Conservation (phyloP, 257 asterid species). For the Solanum etuberosum region DNA sequence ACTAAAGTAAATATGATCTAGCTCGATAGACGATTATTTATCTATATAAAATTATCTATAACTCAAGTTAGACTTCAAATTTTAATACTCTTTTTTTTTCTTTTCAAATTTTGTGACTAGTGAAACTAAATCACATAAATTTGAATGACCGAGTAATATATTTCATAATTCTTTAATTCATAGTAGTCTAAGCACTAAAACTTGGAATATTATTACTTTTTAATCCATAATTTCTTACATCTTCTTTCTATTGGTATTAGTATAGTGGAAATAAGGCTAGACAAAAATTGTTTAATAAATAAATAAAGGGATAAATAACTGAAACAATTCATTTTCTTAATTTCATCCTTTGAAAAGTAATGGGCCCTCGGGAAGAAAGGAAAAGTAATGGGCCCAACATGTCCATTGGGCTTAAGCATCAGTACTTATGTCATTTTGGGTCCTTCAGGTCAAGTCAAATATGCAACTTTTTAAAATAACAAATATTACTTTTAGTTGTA, state of each 20-base stretch:
- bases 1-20: not conserved
- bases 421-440: not conserved
- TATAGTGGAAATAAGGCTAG: not conserved
- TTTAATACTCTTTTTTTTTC: not conserved
- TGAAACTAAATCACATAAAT: not conserved
- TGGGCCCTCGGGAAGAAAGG: not conserved
- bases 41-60: not conserved
- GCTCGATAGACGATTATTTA: not conserved
- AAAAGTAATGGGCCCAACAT: not conserved
- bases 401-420: not conserved
- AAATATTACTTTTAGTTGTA: not conserved
- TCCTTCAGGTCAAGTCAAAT: not conserved
- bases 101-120: not conserved
- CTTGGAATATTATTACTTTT: not conserved
- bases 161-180: not conserved
- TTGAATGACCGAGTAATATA: rapidly evolving
- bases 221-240: not conserved
- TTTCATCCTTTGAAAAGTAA: not conserved
- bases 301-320: not conserved
- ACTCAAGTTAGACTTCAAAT: not conserved
- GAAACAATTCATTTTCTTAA: not conserved
- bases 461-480: not conserved
- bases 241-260: not conserved
- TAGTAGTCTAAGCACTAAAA: not conserved
- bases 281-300: too few species aligned